These are phyloP conservation scores for Puccinia polysora DNA, from an alignment of 1,284 basidiomycete genomes.

Conservation along the genomic window DNA sequence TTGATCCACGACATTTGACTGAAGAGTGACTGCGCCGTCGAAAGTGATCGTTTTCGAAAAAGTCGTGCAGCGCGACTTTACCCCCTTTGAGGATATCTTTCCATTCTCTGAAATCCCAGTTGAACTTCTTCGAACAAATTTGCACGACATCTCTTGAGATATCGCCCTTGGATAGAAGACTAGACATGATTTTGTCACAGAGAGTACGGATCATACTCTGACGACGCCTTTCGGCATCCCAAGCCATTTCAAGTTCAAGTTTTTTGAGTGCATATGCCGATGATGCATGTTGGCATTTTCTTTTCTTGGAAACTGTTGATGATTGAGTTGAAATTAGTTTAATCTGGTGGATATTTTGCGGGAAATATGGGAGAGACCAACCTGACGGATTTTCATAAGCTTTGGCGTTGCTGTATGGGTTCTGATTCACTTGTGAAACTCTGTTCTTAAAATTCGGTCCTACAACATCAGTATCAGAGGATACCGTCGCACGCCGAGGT, in stretches of 20 bases:
- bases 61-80: background rate
- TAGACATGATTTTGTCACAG: background rate
- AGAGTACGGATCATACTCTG: background rate
- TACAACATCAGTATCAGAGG: too few relatives aligned
- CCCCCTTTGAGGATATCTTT: background rate
- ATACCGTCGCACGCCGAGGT: too few relatives aligned
- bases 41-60: background rate
- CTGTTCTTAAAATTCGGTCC: too few relatives aligned
- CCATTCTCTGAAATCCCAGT: constrained; percentile 12
- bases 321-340: too few relatives aligned
- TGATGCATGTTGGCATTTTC: background rate
- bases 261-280: constrained; percentile 1
- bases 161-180: background rate
- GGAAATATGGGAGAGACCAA: too few relatives aligned
- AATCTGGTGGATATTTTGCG: too few relatives aligned
- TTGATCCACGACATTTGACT: background rate
- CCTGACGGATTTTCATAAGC: too few relatives aligned
- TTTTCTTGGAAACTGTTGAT: background rate
- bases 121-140: constrained; percentile 5
- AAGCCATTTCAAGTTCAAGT: background rate
- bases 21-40: background rate
- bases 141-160: background rate
- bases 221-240: background rate
- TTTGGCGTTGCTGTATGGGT: too few relatives aligned
- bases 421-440: too few relatives aligned